phyloP scores from a whole-genome alignment of 2,329 filamentous ascomycete species.

The Ophiostoma angusticollis region DNA sequence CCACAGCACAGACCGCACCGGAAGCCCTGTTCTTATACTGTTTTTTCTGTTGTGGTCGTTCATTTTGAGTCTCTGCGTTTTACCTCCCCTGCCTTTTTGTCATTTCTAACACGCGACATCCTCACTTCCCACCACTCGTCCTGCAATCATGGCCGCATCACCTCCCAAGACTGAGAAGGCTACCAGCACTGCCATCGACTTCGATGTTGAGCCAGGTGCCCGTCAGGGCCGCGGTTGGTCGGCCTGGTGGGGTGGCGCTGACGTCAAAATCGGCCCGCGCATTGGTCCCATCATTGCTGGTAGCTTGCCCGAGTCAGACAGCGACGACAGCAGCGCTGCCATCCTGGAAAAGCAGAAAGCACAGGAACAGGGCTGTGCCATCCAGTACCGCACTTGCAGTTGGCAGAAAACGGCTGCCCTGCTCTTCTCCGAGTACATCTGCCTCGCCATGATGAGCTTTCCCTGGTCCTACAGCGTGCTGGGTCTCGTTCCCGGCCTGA shows the following conservation, averaged over 20 bases:
- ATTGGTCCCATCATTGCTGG: slow-evolving; percentile 34
- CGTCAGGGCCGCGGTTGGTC: slow-evolving; percentile 21
- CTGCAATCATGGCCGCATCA: slow-evolving; percentile 12
- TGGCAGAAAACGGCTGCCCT: slow-evolving; percentile 91
- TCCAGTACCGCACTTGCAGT: slow-evolving; percentile 85
- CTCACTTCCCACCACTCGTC: neutral
- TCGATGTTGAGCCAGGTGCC: slow-evolving; percentile 10
- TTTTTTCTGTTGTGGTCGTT: too few relatives aligned
- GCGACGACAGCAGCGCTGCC: slow-evolving; percentile 32
- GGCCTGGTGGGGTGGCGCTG: slow-evolving; percentile 26
- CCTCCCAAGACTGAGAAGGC: slow-evolving; percentile 7
- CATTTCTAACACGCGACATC: neutral
- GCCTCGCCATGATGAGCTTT: slow-evolving; percentile 86
- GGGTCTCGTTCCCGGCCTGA: slow-evolving; percentile 74
- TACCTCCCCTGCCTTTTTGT: neutral
- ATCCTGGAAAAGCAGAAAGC: slow-evolving; percentile 57
- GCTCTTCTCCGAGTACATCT: slow-evolving; percentile 93
- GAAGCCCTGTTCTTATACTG: too few relatives aligned
- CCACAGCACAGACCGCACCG: too few relatives aligned
- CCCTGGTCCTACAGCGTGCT: slow-evolving; percentile 84
- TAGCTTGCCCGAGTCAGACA: slow-evolving; percentile 25
- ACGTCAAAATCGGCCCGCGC: slow-evolving; percentile 35
- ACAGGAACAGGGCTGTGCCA: slow-evolving; percentile 61
- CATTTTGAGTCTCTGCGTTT: neutral
- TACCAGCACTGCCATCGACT: neutral